Conservation (phyloP, 192 early-diverging fungal species). For the Physocladia obscura region DNA sequence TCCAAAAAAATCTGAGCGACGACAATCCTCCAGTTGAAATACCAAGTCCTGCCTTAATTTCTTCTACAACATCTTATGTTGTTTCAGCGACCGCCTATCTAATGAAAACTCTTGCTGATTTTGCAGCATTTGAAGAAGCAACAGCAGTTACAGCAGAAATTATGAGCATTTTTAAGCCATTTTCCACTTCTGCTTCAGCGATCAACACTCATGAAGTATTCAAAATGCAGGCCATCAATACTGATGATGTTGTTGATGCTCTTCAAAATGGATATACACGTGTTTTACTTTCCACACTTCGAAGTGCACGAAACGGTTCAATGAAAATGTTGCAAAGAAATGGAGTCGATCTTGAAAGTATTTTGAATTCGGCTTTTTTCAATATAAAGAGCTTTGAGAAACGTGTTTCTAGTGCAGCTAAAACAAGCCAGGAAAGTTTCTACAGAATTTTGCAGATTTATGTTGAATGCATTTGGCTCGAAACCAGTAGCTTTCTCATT, state of each 20-base stretch:
- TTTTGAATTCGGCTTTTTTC: not conserved
- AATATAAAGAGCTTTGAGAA: not conserved
- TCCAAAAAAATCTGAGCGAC: not conserved
- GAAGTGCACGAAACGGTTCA: not conserved
- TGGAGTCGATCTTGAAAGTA: not conserved
- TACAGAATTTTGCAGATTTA: not conserved
- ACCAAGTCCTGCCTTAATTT: not conserved
- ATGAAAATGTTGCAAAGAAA: not conserved
- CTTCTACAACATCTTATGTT: not conserved
- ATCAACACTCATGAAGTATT: not conserved
- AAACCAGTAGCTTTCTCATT: not conserved
- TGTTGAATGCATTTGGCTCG: not conserved
- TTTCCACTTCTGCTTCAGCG: not conserved
- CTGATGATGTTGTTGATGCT: not conserved
- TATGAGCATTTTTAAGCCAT: not conserved
- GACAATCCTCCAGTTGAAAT: not conserved
- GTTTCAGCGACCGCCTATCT: not conserved
- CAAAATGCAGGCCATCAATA: too few relatives aligned
- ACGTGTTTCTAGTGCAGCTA: not conserved
- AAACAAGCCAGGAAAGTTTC: not conserved
- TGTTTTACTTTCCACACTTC: not conserved
- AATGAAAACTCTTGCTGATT: not conserved
- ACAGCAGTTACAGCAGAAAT: constrained; percentile 3
- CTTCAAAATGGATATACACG: constrained; percentile 2
- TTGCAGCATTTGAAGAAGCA: not conserved